Conservation (phyloP, 2,329 filamentous ascomycete genomes). For the Hymenoscyphus fructigenus region DNA sequence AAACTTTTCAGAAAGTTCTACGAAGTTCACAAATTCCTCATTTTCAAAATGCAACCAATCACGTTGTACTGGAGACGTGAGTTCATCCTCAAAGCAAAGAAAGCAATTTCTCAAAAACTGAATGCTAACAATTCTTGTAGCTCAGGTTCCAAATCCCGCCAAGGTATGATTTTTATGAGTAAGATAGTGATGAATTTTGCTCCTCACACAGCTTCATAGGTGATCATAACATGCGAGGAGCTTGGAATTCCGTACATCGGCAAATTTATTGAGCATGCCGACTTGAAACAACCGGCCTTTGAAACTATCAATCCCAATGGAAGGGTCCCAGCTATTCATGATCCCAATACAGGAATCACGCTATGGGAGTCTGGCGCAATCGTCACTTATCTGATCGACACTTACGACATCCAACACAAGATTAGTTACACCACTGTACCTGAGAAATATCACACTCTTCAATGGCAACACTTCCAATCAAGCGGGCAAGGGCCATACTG, state of each 20-base stretch:
- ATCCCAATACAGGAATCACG: constrained; percentile 43
- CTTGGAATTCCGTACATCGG: constrained; percentile 42
- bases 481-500: constrained; percentile 44
- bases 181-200: not conserved
- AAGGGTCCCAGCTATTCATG: constrained; percentile 35
- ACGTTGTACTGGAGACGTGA: not conserved
- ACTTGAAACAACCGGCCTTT: constrained; percentile 43
- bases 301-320: constrained; percentile 34
- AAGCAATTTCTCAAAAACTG: not conserved
- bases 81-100: too few species aligned
- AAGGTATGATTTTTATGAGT: not conserved
- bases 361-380: too few species aligned
- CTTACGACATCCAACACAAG: constrained; percentile 41
- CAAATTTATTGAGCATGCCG: constrained; percentile 37
- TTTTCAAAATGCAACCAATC: not conserved
- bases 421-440: constrained; percentile 36
- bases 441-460: constrained; percentile 36
- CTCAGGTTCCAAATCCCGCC: not conserved
- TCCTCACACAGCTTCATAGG: constrained; percentile 19
- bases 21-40: not conserved
- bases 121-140: not conserved
- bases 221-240: constrained; percentile 44
- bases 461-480: constrained; percentile 43
- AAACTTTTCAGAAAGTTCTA: not conserved
- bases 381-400: constrained; percentile 43